A percentile compares a stretch with the other conserved stretches of the same genome.
These are phyloP conservation scores for Pilatotrama ljubarskyi DNA, from an alignment of 768 basidiomycete genomes.

Conservation along the genomic window DNA sequence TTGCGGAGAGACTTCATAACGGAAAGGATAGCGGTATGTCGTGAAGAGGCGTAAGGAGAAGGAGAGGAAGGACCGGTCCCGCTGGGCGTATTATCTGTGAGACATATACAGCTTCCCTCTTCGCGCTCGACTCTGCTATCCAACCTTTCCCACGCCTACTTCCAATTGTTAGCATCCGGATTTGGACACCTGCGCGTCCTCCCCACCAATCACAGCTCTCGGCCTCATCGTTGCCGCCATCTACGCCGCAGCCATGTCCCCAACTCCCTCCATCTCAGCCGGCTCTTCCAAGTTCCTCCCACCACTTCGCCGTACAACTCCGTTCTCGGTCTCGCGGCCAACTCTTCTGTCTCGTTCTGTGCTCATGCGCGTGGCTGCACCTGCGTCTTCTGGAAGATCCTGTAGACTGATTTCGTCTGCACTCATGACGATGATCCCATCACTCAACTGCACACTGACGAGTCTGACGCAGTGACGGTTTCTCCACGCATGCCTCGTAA, in stretches of 20 bases:
- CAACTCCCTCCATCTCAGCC: not conserved
- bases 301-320: not conserved
- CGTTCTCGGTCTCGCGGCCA: not conserved
- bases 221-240: conserved; percentile 9
- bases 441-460: no score
- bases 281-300: not conserved
- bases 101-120: conserved; percentile 7
- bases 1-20: conserved; percentile 84
- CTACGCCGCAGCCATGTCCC: not conserved
- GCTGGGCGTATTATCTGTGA: conserved; percentile 25
- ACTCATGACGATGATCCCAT: conserved; percentile 1
- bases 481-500: not conserved
- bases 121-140: not conserved
- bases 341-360: not conserved
- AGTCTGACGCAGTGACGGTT: not conserved
- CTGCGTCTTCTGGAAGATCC: not conserved
- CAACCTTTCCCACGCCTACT: conserved; percentile 20
- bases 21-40: conserved; percentile 26
- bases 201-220: conserved; percentile 13
- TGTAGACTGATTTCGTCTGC: not conserved
- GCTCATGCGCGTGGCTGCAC: not conserved
- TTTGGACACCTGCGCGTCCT: conserved; percentile 6
- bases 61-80: conserved; percentile 16
- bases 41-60: conserved; percentile 29
- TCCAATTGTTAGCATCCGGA: conserved; percentile 18